These are phyloP conservation scores for Xylaria nigripes DNA, from an alignment of 495 filamentous ascomycete genomes.

Conservation along the genomic window DNA sequence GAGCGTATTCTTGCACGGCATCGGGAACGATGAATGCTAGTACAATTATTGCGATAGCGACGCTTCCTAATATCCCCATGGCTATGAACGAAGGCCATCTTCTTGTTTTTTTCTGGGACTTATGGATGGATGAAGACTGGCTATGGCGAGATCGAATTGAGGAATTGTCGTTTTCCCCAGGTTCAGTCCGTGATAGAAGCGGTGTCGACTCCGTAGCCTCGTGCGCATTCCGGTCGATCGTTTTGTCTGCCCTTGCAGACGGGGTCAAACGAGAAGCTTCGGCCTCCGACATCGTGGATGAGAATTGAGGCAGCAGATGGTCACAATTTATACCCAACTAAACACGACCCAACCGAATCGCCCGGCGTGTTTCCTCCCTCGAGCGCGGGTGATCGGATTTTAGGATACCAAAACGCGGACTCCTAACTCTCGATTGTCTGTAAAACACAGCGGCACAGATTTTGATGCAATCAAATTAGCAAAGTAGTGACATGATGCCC, in stretches of 20 bases:
- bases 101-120: constrained; percentile 21
- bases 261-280: constrained; percentile 37
- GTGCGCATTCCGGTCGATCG: constrained; percentile 20
- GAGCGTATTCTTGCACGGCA: constrained; percentile 73
- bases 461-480: not conserved
- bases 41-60: constrained; percentile 42
- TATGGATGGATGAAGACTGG: constrained; percentile 13
- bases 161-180: constrained; percentile 23
- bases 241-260: constrained; percentile 21
- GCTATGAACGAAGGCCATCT: constrained; percentile 42
- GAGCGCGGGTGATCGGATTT: not conserved
- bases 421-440: not conserved
- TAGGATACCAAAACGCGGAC: not conserved
- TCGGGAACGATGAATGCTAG: constrained; percentile 72
- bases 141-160: constrained; percentile 23
- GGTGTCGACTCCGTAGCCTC: constrained; percentile 45
- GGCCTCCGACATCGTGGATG: constrained; percentile 37
- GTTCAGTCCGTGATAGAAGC: constrained; percentile 39
- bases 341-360: constrained; percentile 1
- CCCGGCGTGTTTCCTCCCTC: not conserved
- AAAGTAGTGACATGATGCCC: not conserved
- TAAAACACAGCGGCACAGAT: not conserved
- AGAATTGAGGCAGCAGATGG: not conserved
- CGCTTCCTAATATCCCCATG: constrained; percentile 32
- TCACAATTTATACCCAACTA: not conserved